Conservation (phyloP, 257 asterid genomes). For the Solanum acaule region DNA sequence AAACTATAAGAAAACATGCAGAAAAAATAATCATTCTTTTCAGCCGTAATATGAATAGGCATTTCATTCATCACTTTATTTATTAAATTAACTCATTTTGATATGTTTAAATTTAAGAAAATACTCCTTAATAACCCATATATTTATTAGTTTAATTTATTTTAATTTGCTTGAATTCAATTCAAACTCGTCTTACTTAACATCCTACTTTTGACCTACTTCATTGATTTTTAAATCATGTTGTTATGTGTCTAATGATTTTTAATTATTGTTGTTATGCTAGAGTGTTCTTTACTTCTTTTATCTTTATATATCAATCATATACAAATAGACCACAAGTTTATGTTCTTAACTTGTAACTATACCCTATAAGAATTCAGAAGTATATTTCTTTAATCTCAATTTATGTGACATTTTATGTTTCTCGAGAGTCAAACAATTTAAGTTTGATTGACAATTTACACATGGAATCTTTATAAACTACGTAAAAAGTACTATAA, state of each 20-base stretch:
- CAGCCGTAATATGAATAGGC: not conserved
- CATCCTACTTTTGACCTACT: not conserved
- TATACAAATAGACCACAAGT: not conserved
- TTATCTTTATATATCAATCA: not conserved
- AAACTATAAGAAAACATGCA: not conserved
- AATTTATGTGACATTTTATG: rapidly evolving
- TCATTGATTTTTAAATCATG: not conserved
- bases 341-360: not conserved
- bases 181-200: not conserved
- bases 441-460: no score
- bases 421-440: rapidly evolving
- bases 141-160: not conserved
- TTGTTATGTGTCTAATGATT: not conserved
- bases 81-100: not conserved
- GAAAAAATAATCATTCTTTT: not conserved
- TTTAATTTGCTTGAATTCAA: not conserved
- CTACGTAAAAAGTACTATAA: not conserved
- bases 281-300: not conserved
- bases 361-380: not conserved
- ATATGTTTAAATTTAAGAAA: not conserved
- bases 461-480: rapidly evolving
- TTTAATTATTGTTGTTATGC: not conserved
- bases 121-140: not conserved
- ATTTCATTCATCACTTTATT: not conserved
- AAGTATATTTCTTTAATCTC: no score